Evolutionary conservation across 2,329 filamentous ascomycete genomes (phyloP), one percentile per base, ranked within the genome.

Genomic region (Colletotrichum gloeosporioides): DNA sequence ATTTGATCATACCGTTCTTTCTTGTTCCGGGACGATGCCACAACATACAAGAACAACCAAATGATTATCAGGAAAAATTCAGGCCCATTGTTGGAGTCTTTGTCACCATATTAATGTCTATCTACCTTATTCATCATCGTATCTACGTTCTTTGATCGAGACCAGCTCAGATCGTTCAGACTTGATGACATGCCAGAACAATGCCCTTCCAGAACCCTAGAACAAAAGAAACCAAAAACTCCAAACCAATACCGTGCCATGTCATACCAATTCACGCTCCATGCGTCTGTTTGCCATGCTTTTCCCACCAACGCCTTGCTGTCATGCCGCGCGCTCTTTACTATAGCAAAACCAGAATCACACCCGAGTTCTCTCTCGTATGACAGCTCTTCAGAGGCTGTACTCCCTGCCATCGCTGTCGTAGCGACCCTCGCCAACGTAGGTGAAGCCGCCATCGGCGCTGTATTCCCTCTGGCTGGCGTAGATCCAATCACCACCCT

Each of bases 31-130:
- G 18, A 13, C 5, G 44, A 49, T 49, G 44, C 18, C 44, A 49
- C 18, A 18, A 8, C 15, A 8, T 1, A 39, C 12, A 49, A 12
- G 44, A 4, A 7, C 5, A 22, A 7, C 10, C 0, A 22, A 22
- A 0, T 49, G 0, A 49, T n/a, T 0, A 22, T 6, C 44, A 22
- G 44, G 44, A 9, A 18, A 49, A 0, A 1, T 22, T 22, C 2
- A n/a, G 18, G 10, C 18, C 10, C 18, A 6, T 22, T n/a, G 5
- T 2, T 49, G 6, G 10, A n/a, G 2, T 49, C 44, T 12, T 13
- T 4, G 18, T 18, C 22, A 0, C 8, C 44, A 9, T n/a, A 7
- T 22, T 12, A 1, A 7, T 22, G 6, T 49, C 44, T 49, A n/a
- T 18, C 44, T 49, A 49, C 3, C 2, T 18, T 22, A 0, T 22